phyloP scores from a whole-genome alignment of 2,329 filamentous ascomycete genomes.

The Sporothrix mexicana region DNA sequence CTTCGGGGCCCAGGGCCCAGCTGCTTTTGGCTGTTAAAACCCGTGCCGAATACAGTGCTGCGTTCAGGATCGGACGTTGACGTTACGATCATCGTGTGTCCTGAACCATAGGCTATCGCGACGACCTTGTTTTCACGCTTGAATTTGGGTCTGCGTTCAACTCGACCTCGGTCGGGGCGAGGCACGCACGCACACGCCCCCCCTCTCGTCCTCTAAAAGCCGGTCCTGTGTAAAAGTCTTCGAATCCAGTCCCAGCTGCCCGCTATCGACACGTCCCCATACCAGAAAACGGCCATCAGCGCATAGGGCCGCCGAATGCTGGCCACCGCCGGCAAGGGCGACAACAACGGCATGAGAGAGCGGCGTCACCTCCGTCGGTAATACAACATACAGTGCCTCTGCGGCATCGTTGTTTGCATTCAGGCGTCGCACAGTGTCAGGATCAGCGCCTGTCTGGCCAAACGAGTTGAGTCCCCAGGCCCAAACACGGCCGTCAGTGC shows the following conservation, averaged over 20 bases:
- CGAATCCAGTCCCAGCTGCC: slow-evolving; percentile 52
- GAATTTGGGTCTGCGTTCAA: too few species aligned
- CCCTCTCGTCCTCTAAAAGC: neutral
- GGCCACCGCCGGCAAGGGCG: slow-evolving; percentile 61
- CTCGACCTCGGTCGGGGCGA: neutral
- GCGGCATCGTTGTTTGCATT: too few species aligned
- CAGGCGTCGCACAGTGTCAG: neutral
- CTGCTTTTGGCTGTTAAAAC: slow-evolving; percentile 66
- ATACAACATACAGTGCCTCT: neutral
- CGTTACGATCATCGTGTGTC: neutral
- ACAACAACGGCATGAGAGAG: slow-evolving; percentile 19
- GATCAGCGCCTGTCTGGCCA: slow-evolving; percentile 59
- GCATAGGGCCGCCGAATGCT: slow-evolving; percentile 61
- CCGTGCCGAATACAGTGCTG: slow-evolving; percentile 51
- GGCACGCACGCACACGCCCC: neutral
- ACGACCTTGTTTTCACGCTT: too few species aligned
- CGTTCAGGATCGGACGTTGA: neutral
- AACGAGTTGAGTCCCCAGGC: slow-evolving; percentile 71
- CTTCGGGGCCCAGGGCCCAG: slow-evolving; percentile 54
- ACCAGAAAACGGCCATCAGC: slow-evolving; percentile 46
- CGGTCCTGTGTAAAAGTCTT: too few species aligned
- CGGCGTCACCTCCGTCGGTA: slow-evolving; percentile 21
- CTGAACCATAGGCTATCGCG: neutral
- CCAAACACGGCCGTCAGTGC: slow-evolving; percentile 63
- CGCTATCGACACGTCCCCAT: slow-evolving; percentile 50